A percentile compares a stretch with the other conserved stretches of the same genome.
Conservation (phyloP, 106 monocot genomes). For the Allium cepa region DNA sequence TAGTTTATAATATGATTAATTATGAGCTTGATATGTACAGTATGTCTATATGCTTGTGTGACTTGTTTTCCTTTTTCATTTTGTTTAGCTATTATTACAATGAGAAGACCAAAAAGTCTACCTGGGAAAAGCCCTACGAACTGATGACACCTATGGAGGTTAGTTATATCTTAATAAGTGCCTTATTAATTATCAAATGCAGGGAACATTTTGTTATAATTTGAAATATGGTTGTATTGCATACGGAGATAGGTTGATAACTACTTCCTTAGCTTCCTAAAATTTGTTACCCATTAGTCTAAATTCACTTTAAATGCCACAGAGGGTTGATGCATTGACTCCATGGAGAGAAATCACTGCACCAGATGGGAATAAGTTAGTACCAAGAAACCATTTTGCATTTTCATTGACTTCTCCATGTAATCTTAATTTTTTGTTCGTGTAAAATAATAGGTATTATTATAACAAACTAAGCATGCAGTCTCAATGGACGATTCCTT, state of each 20-base stretch:
- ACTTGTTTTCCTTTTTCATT: neutral
- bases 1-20: neutral
- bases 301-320: slow-evolving; percentile 1
- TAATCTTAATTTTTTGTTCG: neutral
- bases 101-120: slow-evolving; percentile 74
- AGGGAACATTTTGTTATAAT: too few relatives aligned
- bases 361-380: slow-evolving; percentile 74
- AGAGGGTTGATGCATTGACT: slow-evolving; percentile 93
- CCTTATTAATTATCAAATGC: too few relatives aligned
- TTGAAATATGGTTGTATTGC: too few relatives aligned
- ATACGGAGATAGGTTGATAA: too few relatives aligned
- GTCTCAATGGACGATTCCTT: slow-evolving; percentile 90
- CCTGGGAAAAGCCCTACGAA: slow-evolving; percentile 80
- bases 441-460: slow-evolving; percentile 53
- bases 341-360: slow-evolving; percentile 84
- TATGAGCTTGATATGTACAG: neutral
- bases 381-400: too few relatives aligned
- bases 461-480: slow-evolving; percentile 86
- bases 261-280: too few relatives aligned
- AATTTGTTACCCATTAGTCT: too few relatives aligned
- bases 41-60: neutral
- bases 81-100: slow-evolving; percentile 65
- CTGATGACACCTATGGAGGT: slow-evolving; percentile 85
- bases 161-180: slow-evolving; percentile 5
- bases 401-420: neutral